These are phyloP conservation scores for Talaromyces sp. DNA, from an alignment of 2,329 filamentous ascomycete genomes.

Conservation along the genomic window DNA sequence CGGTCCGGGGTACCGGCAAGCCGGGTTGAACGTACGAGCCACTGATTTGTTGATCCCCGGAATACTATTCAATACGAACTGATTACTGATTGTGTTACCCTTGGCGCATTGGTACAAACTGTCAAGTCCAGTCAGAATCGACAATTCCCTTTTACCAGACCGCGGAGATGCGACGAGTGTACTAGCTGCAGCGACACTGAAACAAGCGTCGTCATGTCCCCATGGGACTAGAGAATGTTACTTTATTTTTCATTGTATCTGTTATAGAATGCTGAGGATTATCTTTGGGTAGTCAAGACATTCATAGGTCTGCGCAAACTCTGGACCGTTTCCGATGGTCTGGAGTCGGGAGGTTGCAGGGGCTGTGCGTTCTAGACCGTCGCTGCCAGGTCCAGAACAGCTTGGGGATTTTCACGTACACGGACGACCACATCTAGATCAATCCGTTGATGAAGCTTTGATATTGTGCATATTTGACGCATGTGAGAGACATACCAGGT, in stretches of 20 bases:
- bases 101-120: not conserved
- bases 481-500: not conserved
- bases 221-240: not conserved
- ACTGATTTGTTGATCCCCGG: not conserved
- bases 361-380: constrained; percentile 1
- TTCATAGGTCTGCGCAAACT: not conserved
- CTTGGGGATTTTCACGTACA: not conserved
- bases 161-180: not conserved
- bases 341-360: not conserved
- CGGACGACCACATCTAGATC: constrained; percentile 1
- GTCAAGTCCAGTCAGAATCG: not conserved
- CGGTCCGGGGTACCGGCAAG: not conserved
- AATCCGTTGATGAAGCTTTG: not conserved
- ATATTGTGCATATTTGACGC: not conserved
- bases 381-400: not conserved
- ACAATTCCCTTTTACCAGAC: not conserved
- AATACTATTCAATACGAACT: not conserved
- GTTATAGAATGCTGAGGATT: not conserved
- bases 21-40: not conserved
- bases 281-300: not conserved
- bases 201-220: not conserved
- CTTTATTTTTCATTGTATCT: not conserved
- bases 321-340: not conserved
- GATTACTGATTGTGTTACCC: not conserved
- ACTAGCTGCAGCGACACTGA: not conserved